Conservation (phyloP, 495 filamentous ascomycete genomes). For the Daldinia grandis region DNA sequence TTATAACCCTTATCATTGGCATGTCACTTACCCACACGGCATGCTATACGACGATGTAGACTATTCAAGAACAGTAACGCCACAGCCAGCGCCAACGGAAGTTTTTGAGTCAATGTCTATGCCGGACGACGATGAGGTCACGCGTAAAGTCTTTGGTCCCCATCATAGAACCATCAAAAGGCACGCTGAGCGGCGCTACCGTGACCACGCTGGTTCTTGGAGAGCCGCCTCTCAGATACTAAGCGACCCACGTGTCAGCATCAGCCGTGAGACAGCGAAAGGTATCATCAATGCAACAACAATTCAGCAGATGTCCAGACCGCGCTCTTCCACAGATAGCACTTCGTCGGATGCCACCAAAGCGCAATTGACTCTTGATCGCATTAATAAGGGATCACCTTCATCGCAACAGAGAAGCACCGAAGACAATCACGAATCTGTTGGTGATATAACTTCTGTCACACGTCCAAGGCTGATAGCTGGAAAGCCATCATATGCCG, state of each 20-base stretch:
- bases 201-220: constrained; percentile 59
- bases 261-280: constrained; percentile 52
- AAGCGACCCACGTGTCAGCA: constrained; percentile 56
- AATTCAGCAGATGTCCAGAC: constrained; percentile 12
- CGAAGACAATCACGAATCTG: constrained; percentile 9
- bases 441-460: constrained; percentile 2
- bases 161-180: constrained; percentile 56
- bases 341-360: constrained; percentile 49
- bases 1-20: constrained; percentile 48
- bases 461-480: constrained; percentile 42
- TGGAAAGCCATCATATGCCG: constrained; percentile 48
- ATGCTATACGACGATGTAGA: constrained; percentile 16
- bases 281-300: constrained; percentile 41
- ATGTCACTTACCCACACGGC: constrained; percentile 35
- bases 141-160: constrained; percentile 45
- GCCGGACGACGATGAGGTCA: constrained; percentile 42
- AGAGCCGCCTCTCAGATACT: constrained; percentile 52
- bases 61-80: constrained; percentile 42
- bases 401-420: constrained; percentile 21
- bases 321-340: constrained; percentile 41
- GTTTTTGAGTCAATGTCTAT: constrained; percentile 46
- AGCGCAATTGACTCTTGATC: constrained; percentile 50
- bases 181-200: constrained; percentile 54
- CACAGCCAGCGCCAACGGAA: constrained; percentile 39
- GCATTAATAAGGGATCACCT: constrained; percentile 47